These are phyloP conservation scores for Paraconiothyrium brasiliense DNA, from an alignment of 2,329 filamentous ascomycete genomes.

Conservation along the genomic window DNA sequence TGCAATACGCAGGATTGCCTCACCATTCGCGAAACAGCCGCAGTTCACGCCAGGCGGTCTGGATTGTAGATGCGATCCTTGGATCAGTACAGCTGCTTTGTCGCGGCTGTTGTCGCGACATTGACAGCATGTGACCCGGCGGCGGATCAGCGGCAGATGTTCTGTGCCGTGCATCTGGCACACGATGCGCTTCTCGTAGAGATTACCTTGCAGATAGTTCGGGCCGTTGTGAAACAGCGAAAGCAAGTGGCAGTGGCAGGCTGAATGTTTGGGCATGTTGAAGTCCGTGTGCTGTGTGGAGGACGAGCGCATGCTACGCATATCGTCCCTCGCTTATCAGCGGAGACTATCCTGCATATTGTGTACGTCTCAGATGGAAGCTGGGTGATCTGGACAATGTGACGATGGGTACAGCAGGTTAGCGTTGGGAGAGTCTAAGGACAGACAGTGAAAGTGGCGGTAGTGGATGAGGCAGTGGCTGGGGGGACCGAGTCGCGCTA, in stretches of 20 bases:
- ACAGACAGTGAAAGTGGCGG: neutral
- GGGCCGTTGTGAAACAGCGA: slow-evolving; percentile 14
- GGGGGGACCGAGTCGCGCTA: neutral
- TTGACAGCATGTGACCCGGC: neutral
- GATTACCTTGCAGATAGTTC: slow-evolving; percentile 11
- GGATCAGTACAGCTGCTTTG: neutral
- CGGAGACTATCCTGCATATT: neutral
- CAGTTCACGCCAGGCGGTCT: slow-evolving; percentile 19
- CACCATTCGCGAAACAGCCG: slow-evolving; percentile 32
- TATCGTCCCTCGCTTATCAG: neutral
- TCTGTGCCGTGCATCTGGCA: slow-evolving; percentile 4
- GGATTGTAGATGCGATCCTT: slow-evolving; percentile 2
- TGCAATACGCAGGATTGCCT: slow-evolving; percentile 22
- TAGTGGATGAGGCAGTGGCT: neutral
- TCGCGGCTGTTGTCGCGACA: slow-evolving; percentile 1
- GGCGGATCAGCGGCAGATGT: neutral
- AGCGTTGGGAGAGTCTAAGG: neutral
- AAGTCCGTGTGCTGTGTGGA: slow-evolving; percentile 9
- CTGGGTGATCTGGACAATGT: neutral
- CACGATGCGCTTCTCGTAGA: slow-evolving; percentile 4
- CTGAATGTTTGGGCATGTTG: slow-evolving; percentile 3
- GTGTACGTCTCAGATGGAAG: slow-evolving; percentile 5
- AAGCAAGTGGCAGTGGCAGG: slow-evolving; percentile 8
- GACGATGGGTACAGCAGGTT: neutral
- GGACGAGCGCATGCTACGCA: slow-evolving; percentile 5